Evolutionary conservation across 176 grass and related monocot genomes (phyloP).

Genomic region (Cymbopogon citratus): DNA sequence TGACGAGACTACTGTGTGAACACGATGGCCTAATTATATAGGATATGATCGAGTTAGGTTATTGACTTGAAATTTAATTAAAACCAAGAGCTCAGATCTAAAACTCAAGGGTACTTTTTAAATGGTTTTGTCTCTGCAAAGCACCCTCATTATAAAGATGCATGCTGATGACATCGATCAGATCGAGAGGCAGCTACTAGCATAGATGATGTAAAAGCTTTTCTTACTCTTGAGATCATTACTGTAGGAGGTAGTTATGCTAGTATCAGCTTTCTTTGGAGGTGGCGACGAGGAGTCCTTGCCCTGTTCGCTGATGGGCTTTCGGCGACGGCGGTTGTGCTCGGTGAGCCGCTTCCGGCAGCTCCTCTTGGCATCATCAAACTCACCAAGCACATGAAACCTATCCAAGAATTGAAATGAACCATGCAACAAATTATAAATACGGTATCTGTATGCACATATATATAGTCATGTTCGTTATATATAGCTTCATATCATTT

Average conservation of each 20-base stretch:
- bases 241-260: conserved; percentile 13
- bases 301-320: conserved; percentile 18
- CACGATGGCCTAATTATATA: background rate
- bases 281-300: background rate
- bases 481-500: background rate
- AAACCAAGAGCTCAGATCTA: background rate
- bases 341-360: conserved; percentile 64
- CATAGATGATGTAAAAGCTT: background rate
- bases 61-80: background rate
- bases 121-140: background rate
- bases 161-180: background rate
- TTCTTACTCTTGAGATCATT: conserved; percentile 35
- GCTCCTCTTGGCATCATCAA: conserved; percentile 67
- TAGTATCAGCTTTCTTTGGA: conserved; percentile 18
- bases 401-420: conserved; percentile 17
- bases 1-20: no score
- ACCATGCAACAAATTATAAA: background rate
- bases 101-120: background rate
- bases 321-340: conserved; percentile 72
- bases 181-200: background rate
- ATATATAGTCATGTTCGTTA: background rate
- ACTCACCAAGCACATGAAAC: conserved; percentile 65
- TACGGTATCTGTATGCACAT: background rate
- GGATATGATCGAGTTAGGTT: background rate
- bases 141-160: background rate